Conservation (phyloP, 1,139 yeast genomes). For the Nakaseomyces glabratus region DNA sequence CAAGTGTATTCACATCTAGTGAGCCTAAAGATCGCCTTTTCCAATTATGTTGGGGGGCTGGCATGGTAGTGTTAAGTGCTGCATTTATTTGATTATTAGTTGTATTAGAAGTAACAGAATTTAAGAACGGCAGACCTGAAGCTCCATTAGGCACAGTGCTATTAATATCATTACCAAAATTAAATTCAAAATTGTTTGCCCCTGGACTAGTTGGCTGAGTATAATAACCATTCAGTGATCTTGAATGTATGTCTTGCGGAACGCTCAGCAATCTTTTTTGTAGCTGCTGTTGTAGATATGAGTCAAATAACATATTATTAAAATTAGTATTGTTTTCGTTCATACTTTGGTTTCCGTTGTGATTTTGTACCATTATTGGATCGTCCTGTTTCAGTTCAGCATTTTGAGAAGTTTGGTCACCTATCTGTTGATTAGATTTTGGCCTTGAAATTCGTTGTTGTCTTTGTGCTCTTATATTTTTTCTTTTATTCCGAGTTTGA, state of each 20-base stretch:
- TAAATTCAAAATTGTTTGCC: slow-evolving; percentile 14
- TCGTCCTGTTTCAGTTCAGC: no score
- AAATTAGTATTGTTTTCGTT: neutral
- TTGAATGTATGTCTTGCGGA: slow-evolving; percentile 22
- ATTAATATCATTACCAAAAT: slow-evolving; percentile 10
- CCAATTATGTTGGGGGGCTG: slow-evolving; percentile 12
- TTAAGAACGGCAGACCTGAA: slow-evolving; percentile 1
- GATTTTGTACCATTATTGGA: neutral
- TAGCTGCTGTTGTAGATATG: slow-evolving; percentile 24
- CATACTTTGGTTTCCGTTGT: neutral
- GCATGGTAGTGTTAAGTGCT: slow-evolving; percentile 4
- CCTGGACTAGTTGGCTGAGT: slow-evolving; percentile 31
- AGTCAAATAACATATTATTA: slow-evolving; percentile 16
- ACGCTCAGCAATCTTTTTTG: slow-evolving; percentile 23
- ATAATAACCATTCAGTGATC: slow-evolving; percentile 25
- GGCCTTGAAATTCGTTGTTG: neutral
- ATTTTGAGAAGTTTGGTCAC: neutral
- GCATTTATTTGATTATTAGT: slow-evolving; percentile 7
- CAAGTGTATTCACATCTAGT: slow-evolving; percentile 22
- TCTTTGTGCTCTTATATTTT: neutral
- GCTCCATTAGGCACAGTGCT: slow-evolving; percentile 2
- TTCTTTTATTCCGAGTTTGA: neutral
- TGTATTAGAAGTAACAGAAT: slow-evolving; percentile 2
- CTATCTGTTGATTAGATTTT: neutral
- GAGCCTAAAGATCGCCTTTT: slow-evolving; percentile 26